Percentiles rank a stretch among this genome's conserved stretches.
Evolutionary conservation across 441 rosid genomes (phyloP).

Genomic region (Euphorbia corollata): DNA sequence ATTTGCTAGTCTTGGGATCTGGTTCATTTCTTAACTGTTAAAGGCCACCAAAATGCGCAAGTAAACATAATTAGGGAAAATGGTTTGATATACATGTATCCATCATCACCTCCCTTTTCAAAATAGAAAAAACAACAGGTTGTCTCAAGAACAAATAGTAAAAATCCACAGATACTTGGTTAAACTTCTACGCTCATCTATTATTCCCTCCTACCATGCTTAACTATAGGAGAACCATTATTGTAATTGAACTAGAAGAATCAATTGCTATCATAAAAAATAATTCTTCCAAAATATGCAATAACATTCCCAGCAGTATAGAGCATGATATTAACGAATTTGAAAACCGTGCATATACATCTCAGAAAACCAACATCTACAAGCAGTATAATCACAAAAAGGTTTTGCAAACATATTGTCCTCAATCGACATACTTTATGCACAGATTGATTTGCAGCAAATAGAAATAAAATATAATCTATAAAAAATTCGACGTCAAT

Average conservation of each 20-base stretch:
- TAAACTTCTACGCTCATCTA: neutral
- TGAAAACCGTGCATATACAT: neutral
- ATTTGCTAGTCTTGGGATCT: too few species aligned
- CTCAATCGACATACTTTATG: neutral
- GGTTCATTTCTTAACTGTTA: too few species aligned
- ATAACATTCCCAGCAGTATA: neutral
- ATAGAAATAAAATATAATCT: too few species aligned
- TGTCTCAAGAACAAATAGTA: neutral
- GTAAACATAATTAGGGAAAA: too few species aligned
- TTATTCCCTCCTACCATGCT: neutral
- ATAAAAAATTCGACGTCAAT: neutral
- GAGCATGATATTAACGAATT: neutral
- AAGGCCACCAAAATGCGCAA: too few species aligned
- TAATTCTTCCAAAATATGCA: neutral
- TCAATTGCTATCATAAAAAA: neutral
- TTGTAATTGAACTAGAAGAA: neutral
- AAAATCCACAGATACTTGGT: neutral
- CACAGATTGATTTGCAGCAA: too few species aligned
- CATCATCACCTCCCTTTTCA: neutral
- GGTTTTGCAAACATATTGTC: neutral
- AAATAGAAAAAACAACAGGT: neutral
- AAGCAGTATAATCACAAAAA: neutral
- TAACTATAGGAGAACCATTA: neutral
- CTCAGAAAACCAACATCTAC: neutral
- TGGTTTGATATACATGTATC: neutral